Evolutionary conservation across 1,139 yeast genomes (phyloP), one percentile per base, ranked within the genome.

Genomic region (Candida tunisiensis): DNA sequence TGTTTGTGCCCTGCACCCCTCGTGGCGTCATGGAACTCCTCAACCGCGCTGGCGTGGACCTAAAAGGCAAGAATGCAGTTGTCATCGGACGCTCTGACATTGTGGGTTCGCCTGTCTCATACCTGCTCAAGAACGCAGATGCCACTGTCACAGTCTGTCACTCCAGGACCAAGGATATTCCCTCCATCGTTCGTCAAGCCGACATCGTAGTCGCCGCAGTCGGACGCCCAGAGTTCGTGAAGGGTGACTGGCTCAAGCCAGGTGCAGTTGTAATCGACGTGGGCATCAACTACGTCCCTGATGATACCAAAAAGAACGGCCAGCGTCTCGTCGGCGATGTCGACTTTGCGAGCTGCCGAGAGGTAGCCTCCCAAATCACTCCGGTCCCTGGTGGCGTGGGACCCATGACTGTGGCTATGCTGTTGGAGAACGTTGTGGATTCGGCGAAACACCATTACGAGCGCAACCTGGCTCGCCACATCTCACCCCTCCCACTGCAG

Each of bases 321-420:
- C 69, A 69, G 45, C 69, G 79, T 47, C 65, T 85, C 57, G 93
- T 82, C 28, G 98, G 98, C 34, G 98, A 88, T 50, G 94, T 85
- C 34, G 93, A 85, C 38, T 85, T 67, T 42, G 74, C 62, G 28
- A 56, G 69, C 13, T 83, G 83, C 28, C 47, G 64, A 28, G 57
- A 65, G 31, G 69, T 65, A 31, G 94, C 92, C 13, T 62, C 74
- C 19, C 63, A 66, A 49, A 67, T 88, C 46, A 88, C 98, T 15
- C 98, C 98, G n/a, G 98, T 88, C 34, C 98, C 98, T 28, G 98
- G 98, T 47, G 98, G 98, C 38, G 98, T 88, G 34, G 98, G 98
- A 26, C 98, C 98, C 41, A 88, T 88, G 96, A 88, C 98, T 8
- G 96, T 88, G 27, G 95, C 96, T 25, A 80, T 83, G 78, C 66